Conservation (phyloP, 768 basidiomycete genomes). For the Phallus indusiatus region DNA sequence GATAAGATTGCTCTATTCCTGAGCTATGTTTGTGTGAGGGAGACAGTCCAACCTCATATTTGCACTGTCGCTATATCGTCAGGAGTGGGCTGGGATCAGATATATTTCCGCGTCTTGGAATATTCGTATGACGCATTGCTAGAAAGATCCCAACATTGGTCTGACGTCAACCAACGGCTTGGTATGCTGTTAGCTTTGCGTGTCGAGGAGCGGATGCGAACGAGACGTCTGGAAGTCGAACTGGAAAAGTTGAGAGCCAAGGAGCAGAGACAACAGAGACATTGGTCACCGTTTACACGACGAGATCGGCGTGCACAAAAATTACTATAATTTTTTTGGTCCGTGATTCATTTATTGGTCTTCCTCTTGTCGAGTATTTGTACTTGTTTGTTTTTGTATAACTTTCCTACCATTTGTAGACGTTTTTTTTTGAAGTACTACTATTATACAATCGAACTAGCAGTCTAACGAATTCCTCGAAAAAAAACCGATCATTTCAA, state of each 20-base stretch:
- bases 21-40: constrained; percentile 36
- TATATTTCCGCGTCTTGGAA: background rate
- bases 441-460: too few relatives aligned
- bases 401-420: too few relatives aligned
- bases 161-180: background rate
- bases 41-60: background rate
- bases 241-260: background rate
- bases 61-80: background rate
- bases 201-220: background rate
- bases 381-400: too few relatives aligned
- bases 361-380: too few relatives aligned
- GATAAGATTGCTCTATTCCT: constrained; percentile 42
- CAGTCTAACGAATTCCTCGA: too few relatives aligned
- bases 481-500: too few relatives aligned
- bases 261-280: background rate
- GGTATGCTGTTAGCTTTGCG: constrained; percentile 1
- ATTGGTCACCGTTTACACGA: too few relatives aligned
- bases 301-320: too few relatives aligned
- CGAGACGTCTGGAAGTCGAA: background rate
- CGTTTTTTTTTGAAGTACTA: too few relatives aligned
- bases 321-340: too few relatives aligned
- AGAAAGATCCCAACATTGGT: background rate
- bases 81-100: background rate
- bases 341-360: too few relatives aligned
- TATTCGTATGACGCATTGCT: background rate